These are phyloP conservation scores for Erucastrum elatum DNA, from an alignment of 345 rosid species.

Conservation along the genomic window DNA sequence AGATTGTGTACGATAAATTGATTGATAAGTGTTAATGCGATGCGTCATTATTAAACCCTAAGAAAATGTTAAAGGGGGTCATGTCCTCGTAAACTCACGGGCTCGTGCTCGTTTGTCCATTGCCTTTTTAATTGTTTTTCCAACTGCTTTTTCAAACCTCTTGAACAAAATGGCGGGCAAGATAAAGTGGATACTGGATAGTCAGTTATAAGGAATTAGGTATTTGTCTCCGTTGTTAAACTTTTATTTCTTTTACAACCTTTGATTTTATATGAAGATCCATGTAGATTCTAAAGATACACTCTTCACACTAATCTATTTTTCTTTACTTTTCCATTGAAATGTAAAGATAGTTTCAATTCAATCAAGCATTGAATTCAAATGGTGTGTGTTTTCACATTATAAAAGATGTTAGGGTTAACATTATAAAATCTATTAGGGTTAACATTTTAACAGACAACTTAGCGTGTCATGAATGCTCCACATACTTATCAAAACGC, in stretches of 20 bases:
- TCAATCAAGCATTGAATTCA: no score
- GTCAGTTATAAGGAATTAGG: constrained; percentile 26
- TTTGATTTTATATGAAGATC: background rate
- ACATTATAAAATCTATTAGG: no score
- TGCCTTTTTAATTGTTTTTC: background rate
- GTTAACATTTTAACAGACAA: constrained; percentile 27
- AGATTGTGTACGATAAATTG: background rate
- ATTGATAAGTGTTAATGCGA: constrained; percentile 27
- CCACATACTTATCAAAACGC: constrained; percentile 40
- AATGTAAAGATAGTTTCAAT: background rate
- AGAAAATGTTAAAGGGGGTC: constrained; percentile 19
- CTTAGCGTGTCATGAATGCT: constrained; percentile 38
- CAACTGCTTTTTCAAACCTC: constrained; percentile 29
- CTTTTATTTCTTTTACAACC: background rate
- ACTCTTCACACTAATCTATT: background rate
- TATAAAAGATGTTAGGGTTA: no score
- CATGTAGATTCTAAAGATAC: background rate
- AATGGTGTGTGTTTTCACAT: constrained; percentile 23
- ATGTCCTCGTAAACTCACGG: constrained; percentile 31
- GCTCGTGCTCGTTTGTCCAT: constrained; percentile 29
- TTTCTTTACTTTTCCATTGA: background rate
- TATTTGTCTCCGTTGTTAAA: constrained; percentile 27
- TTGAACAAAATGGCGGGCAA: constrained; percentile 26
- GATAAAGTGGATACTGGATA: constrained; percentile 32
- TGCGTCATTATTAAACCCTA: constrained; percentile 32